Conservation (phyloP, 2,329 filamentous ascomycete genomes). For the Raffaelea ambrosiae region DNA sequence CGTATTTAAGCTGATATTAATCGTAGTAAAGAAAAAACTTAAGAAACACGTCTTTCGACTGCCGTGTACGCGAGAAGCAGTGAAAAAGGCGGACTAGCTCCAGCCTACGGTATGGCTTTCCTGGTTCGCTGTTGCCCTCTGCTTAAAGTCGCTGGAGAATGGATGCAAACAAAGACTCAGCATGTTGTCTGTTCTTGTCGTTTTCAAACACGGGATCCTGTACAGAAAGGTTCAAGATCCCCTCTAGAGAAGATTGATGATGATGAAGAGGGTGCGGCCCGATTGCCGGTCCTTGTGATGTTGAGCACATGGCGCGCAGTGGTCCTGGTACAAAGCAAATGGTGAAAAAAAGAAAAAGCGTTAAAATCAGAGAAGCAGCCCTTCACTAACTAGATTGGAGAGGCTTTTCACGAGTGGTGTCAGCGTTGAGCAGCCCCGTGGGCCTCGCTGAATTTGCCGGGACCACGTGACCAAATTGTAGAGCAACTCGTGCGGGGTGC, state of each 20-base stretch:
- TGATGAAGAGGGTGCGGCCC: too few species aligned
- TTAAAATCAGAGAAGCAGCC: too few species aligned
- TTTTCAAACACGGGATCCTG: conserved; percentile 1
- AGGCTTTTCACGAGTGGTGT: too few species aligned
- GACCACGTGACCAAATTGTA: too few species aligned
- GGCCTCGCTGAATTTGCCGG: too few species aligned
- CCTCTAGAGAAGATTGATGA: conserved; percentile 1
- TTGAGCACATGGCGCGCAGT: too few species aligned
- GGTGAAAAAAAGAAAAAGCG: too few species aligned
- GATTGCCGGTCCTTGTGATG: too few species aligned
- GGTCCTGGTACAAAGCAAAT: too few species aligned
- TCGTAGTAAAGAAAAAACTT: not conserved
- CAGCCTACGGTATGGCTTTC: conserved; percentile 1
- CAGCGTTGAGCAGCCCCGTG: too few species aligned
- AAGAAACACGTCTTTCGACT: conserved; percentile 2
- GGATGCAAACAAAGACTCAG: conserved; percentile 2
- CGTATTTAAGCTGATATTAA: not conserved
- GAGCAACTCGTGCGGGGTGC: too few species aligned
- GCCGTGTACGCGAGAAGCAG: conserved; percentile 2
- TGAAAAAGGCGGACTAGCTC: conserved; percentile 1
- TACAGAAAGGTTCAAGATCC: conserved; percentile 1
- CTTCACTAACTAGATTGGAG: too few species aligned
- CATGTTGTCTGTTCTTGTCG: conserved; percentile 1
- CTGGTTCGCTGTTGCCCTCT: not conserved
- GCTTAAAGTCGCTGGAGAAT: conserved; percentile 1